Conservation (phyloP, 2,329 filamentous ascomycete genomes). For the Macrophomina tecta region DNA sequence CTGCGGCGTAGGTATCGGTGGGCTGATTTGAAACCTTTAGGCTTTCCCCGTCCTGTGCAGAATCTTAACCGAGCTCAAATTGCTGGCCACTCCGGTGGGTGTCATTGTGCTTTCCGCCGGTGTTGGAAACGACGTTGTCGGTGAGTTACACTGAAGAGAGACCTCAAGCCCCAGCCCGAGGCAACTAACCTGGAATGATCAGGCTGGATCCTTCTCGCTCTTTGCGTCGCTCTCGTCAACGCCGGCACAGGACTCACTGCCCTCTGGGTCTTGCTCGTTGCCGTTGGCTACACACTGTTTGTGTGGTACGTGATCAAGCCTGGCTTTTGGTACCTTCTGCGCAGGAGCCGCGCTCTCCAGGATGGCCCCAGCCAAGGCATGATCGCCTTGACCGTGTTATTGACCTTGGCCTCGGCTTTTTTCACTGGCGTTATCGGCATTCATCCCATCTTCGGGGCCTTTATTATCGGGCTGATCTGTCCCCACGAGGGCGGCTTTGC, state of each 20-base stretch:
- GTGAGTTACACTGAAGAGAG: constrained; percentile 32
- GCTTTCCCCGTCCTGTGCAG: constrained; percentile 89
- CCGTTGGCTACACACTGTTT: constrained; percentile 76
- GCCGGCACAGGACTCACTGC: constrained; percentile 81
- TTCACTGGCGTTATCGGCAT: constrained; percentile 91
- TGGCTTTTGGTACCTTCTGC: constrained; percentile 74
- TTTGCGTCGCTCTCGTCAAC: constrained; percentile 93
- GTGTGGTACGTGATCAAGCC: constrained; percentile 76
- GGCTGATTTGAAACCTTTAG: constrained; percentile 41
- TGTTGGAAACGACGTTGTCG: constrained; percentile 88
- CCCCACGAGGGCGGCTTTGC: constrained; percentile 89
- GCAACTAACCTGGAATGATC: constrained; percentile 1
- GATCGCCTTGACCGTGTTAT: constrained; percentile 79
- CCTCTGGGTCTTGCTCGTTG: constrained; percentile 80
- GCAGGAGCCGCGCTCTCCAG: constrained; percentile 76
- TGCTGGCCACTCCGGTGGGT: constrained; percentile 82
- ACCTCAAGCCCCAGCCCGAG: background rate
- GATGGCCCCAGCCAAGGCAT: constrained; percentile 88
- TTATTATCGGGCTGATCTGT: constrained; percentile 86
- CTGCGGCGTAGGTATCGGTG: background rate
- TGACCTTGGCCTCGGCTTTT: constrained; percentile 80
- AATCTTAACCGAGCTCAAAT: constrained; percentile 88
- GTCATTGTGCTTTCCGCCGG: constrained; percentile 89
- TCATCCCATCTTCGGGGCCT: constrained; percentile 93
- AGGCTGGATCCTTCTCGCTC: constrained; percentile 87